These are phyloP conservation scores for Raphanus sativus DNA, from an alignment of 345 rosid species.

Conservation along the genomic window DNA sequence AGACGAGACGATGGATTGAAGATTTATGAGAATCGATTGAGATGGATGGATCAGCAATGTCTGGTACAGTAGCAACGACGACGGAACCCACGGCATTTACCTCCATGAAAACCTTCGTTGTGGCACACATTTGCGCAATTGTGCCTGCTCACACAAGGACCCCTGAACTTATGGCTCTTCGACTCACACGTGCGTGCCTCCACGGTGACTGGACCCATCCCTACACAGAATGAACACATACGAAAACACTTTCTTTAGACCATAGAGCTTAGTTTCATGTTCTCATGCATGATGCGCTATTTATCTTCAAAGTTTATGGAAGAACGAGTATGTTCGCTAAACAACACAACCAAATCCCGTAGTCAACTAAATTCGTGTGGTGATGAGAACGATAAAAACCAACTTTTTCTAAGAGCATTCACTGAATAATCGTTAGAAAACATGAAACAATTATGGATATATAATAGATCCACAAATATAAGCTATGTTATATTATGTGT, in stretches of 20 bases:
- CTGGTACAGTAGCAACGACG: constrained; percentile 56
- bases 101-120: constrained; percentile 49
- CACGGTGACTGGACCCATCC: constrained; percentile 35
- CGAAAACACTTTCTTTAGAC: background rate
- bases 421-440: background rate
- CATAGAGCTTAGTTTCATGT: background rate
- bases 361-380: background rate
- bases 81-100: constrained; percentile 49
- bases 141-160: constrained; percentile 32
- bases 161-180: constrained; percentile 49
- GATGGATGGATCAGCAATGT: constrained; percentile 37
- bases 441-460: background rate
- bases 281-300: background rate
- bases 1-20: background rate
- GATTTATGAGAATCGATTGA: background rate
- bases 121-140: constrained; percentile 49
- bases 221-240: background rate
- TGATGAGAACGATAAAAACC: background rate
- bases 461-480: background rate
- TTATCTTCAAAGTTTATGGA: background rate
- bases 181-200: constrained; percentile 49
- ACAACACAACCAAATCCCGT: background rate
- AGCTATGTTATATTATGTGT: background rate
- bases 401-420: background rate
- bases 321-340: background rate